Percentiles rank a stretch among this genome's conserved stretches.
phyloP scores from a whole-genome alignment of 371 early-diverging fungal species.

The Thermomucor indicae-seudaticae region DNA sequence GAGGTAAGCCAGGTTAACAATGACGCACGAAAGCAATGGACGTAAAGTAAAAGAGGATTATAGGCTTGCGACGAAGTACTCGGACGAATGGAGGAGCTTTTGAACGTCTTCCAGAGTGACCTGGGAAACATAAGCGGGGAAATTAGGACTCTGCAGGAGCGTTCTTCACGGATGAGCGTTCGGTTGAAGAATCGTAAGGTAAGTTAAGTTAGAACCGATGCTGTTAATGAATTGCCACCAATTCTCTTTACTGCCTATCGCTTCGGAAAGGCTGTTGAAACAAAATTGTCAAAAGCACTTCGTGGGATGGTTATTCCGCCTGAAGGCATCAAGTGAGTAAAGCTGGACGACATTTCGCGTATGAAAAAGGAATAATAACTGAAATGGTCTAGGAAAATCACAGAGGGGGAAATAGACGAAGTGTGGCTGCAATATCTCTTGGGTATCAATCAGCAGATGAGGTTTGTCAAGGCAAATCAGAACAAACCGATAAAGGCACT shows the following conservation, averaged over 20 bases:
- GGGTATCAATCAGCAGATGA: slow-evolving; percentile 82
- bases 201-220: too few species aligned
- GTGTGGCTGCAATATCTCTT: slow-evolving; percentile 74
- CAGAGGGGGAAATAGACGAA: slow-evolving; percentile 87
- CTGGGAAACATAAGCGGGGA: slow-evolving; percentile 85
- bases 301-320: slow-evolving; percentile 84
- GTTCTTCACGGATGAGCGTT: slow-evolving; percentile 75
- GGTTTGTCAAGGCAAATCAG: slow-evolving; percentile 67
- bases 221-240: not conserved
- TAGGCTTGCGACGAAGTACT: slow-evolving; percentile 78
- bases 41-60: not conserved
- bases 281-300: slow-evolving; percentile 60
- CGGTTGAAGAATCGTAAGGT: slow-evolving; percentile 82
- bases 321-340: slow-evolving; percentile 59
- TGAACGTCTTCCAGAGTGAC: slow-evolving; percentile 80
- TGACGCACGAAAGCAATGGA: not conserved
- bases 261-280: slow-evolving; percentile 54
- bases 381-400: slow-evolving; percentile 58
- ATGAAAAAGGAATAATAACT: slow-evolving; percentile 1
- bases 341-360: not conserved
- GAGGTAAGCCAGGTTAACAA: slow-evolving; percentile 26
- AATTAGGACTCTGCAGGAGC: slow-evolving; percentile 80
- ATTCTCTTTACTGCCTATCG: not conserved
- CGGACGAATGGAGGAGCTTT: slow-evolving; percentile 80
- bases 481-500: slow-evolving; percentile 63